These are phyloP conservation scores for Fusarium irregulare DNA, from an alignment of 2,329 filamentous ascomycete species.

Conservation along the genomic window DNA sequence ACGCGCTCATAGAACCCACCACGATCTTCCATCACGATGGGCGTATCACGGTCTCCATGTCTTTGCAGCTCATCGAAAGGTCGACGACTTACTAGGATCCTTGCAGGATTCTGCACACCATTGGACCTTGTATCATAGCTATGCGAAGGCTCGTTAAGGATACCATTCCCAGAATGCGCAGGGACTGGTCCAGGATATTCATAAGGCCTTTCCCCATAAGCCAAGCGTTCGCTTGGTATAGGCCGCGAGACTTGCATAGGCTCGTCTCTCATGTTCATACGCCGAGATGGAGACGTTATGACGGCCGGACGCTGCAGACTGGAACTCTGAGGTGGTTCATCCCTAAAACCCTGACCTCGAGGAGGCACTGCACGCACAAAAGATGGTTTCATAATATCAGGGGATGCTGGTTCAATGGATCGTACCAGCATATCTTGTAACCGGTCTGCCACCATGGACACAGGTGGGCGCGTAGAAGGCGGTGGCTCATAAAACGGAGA, in stretches of 20 bases:
- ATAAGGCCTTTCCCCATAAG: slow-evolving; percentile 14
- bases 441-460: slow-evolving; percentile 26
- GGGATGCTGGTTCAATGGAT: slow-evolving; percentile 60
- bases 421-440: slow-evolving; percentile 58
- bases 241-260: slow-evolving; percentile 27
- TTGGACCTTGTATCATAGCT: slow-evolving; percentile 25
- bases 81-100: slow-evolving; percentile 41
- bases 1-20: slow-evolving; percentile 54
- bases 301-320: slow-evolving; percentile 38
- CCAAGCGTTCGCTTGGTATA: slow-evolving; percentile 28
- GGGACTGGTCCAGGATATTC: slow-evolving; percentile 24
- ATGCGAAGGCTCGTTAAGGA: slow-evolving; percentile 11
- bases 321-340: slow-evolving; percentile 33
- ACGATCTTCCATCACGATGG: slow-evolving; percentile 55
- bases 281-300: slow-evolving; percentile 37
- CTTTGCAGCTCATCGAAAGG: slow-evolving; percentile 49
- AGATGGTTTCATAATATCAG: slow-evolving; percentile 49
- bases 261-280: slow-evolving; percentile 30
- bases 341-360: slow-evolving; percentile 40
- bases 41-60: slow-evolving; percentile 48
- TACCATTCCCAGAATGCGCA: slow-evolving; percentile 11
- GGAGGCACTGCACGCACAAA: slow-evolving; percentile 51
- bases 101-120: slow-evolving; percentile 30
- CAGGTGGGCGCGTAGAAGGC: slow-evolving; percentile 37
- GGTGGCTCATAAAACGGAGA: slow-evolving; percentile 36